Conservation (phyloP, 108 stramenopile species). For the Pseudonitzschia multiseries region DNA sequence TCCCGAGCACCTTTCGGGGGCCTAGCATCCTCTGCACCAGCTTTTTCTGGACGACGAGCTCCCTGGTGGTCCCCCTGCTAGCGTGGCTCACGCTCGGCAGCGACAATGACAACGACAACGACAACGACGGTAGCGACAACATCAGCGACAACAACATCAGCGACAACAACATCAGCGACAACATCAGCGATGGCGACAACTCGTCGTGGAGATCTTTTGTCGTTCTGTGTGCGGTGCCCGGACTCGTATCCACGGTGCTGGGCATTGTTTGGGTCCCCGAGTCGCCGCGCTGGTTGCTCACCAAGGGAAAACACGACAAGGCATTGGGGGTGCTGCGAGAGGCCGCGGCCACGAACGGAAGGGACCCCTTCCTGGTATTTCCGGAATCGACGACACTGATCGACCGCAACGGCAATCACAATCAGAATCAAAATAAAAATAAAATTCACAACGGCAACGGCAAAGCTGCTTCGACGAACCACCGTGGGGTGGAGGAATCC, state of each 20-base stretch:
- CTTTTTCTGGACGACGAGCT: conserved; percentile 72
- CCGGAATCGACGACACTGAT: conserved; percentile 26
- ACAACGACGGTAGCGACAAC: no score
- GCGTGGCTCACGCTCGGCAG: conserved; percentile 51
- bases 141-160: not conserved
- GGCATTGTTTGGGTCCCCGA: conserved; percentile 62
- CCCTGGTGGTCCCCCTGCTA: conserved; percentile 54
- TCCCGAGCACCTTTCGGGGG: conserved; percentile 52
- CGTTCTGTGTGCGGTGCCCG: conserved; percentile 57
- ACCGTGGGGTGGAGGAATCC: no score
- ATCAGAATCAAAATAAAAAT: no score
- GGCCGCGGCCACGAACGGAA: conserved; percentile 52
- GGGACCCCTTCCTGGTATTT: conserved; percentile 45
- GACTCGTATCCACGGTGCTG: conserved; percentile 43
- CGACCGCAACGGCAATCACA: conserved; percentile 14
- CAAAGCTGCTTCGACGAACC: not conserved
- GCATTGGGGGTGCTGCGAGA: conserved; percentile 50
- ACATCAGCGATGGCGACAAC: not conserved
- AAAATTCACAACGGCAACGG: not conserved
- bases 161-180: not conserved
- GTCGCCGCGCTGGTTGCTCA: conserved; percentile 64
- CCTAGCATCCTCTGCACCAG: conserved; percentile 30
- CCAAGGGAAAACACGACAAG: conserved; percentile 49
- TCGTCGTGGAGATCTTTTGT: conserved; percentile 62
- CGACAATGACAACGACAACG: not conserved